These are phyloP conservation scores for Brasilioporus rufonigricans DNA, from an alignment of 768 basidiomycete species.

Conservation along the genomic window DNA sequence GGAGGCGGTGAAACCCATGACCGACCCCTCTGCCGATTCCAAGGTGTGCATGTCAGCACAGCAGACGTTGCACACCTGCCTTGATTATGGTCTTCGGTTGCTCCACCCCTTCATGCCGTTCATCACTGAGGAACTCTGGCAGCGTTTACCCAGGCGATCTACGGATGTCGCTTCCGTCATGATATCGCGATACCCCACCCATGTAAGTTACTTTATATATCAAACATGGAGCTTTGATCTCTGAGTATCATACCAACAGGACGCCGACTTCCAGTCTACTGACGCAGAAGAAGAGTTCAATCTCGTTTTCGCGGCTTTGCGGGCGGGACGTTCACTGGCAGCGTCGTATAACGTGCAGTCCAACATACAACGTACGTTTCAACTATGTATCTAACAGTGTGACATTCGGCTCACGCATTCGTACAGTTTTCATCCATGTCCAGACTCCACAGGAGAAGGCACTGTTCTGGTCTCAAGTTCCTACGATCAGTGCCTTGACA, in stretches of 20 bases:
- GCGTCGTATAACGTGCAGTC: constrained; percentile 86
- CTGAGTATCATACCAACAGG: constrained; percentile 38
- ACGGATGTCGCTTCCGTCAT: constrained; percentile 86
- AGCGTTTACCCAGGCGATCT: constrained; percentile 83
- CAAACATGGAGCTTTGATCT: neutral
- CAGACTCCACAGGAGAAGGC: constrained; percentile 59
- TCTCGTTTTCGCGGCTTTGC: constrained; percentile 75
- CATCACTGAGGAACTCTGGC: constrained; percentile 98
- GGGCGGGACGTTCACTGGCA: constrained; percentile 45
- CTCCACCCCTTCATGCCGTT: constrained; percentile 99
- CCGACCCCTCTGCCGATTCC: constrained; percentile 68
- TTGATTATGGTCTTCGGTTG: constrained; percentile 86
- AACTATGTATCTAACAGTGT: neutral
- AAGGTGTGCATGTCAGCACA: constrained; percentile 78
- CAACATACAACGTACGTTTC: constrained; percentile 46
- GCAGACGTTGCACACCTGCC: constrained; percentile 92
- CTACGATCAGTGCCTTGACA: constrained; percentile 77
- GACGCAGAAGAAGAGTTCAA: constrained; percentile 86
- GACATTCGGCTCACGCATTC: neutral
- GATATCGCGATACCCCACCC: constrained; percentile 79
- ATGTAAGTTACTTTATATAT: constrained; percentile 47
- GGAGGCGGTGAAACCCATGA: constrained; percentile 99
- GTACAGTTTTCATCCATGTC: constrained; percentile 67
- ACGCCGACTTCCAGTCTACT: constrained; percentile 55
- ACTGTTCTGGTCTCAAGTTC: constrained; percentile 68